These are phyloP conservation scores for Leishmania tropica DNA, from an alignment of 208 protist genomes.

Conservation along the genomic window DNA sequence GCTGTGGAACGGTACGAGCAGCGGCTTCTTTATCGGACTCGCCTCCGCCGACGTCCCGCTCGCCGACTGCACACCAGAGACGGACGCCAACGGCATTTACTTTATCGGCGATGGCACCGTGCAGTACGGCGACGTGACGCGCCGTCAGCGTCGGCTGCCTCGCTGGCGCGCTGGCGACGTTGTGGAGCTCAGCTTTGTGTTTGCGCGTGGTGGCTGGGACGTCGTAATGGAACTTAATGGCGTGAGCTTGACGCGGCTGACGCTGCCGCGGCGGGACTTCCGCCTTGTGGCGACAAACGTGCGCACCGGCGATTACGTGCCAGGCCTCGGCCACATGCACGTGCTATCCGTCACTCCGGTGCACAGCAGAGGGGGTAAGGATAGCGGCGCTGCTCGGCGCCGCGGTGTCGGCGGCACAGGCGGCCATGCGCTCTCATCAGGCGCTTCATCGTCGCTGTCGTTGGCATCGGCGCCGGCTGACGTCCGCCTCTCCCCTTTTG, in stretches of 20 bases:
- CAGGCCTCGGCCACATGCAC: constrained; percentile 26
- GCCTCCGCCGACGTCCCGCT: constrained; percentile 28
- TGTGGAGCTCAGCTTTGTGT: constrained; percentile 48
- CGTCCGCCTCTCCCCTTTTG: constrained; percentile 32
- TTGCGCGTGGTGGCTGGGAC: constrained; percentile 41
- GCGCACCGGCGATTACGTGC: constrained; percentile 20
- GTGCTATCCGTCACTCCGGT: constrained; percentile 30
- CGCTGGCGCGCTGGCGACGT: constrained; percentile 49
- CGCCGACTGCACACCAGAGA: constrained; percentile 17
- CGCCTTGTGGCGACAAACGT: constrained; percentile 31
- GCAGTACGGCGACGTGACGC: constrained; percentile 26
- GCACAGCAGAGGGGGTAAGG: neutral
- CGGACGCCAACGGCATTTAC: constrained; percentile 37
- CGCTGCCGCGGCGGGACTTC: constrained; percentile 32
- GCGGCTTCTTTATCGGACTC: constrained; percentile 39
- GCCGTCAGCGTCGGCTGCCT: constrained; percentile 31
- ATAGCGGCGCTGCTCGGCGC: neutral
- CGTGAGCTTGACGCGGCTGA: constrained; percentile 45
- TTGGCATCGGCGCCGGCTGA: constrained; percentile 22
- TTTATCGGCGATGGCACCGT: constrained; percentile 40
- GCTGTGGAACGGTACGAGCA: constrained; percentile 25
- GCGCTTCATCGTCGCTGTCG: neutral
- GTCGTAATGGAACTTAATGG: constrained; percentile 54
- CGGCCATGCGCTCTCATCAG: neutral
- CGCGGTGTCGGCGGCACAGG: neutral